These are phyloP conservation scores for Pseudocercospora fijiensis DNA, from an alignment of 2,329 filamentous ascomycete species.

Conservation along the genomic window DNA sequence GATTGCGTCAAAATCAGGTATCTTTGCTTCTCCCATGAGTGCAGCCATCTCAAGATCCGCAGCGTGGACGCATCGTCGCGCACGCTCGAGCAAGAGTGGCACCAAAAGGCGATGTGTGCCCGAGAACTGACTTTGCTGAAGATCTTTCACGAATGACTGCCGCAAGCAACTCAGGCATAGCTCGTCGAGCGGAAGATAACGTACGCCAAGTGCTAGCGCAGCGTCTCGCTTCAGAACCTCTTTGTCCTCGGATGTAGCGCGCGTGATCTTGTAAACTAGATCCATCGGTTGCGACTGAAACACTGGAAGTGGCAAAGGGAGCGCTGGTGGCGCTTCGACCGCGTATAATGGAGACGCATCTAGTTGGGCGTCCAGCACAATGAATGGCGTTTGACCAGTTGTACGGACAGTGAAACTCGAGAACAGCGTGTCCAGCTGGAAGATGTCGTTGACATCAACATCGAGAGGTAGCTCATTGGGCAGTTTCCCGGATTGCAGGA, in stretches of 20 bases:
- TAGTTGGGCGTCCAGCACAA: conserved; percentile 69
- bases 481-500: conserved; percentile 62
- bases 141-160: conserved; percentile 46
- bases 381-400: conserved; percentile 70
- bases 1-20: conserved; percentile 53
- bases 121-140: conserved; percentile 50
- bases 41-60: conserved; percentile 56
- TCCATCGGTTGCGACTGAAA: conserved; percentile 81
- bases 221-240: conserved; percentile 37
- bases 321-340: conserved; percentile 56
- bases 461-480: conserved; percentile 78
- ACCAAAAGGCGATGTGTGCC: conserved; percentile 53
- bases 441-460: conserved; percentile 95
- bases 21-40: conserved; percentile 53
- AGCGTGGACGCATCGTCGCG: conserved; percentile 48
- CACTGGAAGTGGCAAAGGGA: conserved; percentile 55
- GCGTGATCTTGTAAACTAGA: conserved; percentile 73
- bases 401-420: conserved; percentile 91
- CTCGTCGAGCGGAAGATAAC: conserved; percentile 74
- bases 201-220: conserved; percentile 64
- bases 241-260: conserved; percentile 45
- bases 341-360: conserved; percentile 68
- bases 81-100: conserved; percentile 50
- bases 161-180: conserved; percentile 59
- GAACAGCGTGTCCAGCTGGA: conserved; percentile 78